Evolutionary conservation across 768 basidiomycete species (phyloP).

Genomic region (Boletus reticuloceps): DNA sequence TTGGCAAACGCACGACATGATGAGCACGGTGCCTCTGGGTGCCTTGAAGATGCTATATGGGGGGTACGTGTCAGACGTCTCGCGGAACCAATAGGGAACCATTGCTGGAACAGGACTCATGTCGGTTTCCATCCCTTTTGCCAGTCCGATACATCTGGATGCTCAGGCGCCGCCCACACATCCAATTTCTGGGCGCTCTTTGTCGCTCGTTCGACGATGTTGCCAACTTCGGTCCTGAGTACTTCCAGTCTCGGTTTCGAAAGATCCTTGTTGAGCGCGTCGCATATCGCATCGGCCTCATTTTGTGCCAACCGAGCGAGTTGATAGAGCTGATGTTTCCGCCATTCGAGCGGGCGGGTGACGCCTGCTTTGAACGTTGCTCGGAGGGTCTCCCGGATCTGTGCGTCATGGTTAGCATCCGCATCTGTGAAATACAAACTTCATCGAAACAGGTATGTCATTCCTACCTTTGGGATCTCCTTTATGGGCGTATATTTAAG

Average conservation of each 20-base stretch:
- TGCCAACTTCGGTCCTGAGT: conserved; percentile 43
- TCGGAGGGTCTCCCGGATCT: conserved; percentile 39
- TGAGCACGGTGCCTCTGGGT: conserved; percentile 60
- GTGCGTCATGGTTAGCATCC: neutral
- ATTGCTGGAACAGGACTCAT: conserved; percentile 11
- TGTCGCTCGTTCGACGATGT: conserved; percentile 41
- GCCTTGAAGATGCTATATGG: conserved; percentile 40
- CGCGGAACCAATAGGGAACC: no score
- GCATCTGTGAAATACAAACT: no score
- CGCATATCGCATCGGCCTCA: conserved; percentile 51
- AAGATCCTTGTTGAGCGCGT: conserved; percentile 45
- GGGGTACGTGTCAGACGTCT: neutral
- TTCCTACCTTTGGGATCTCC: conserved; percentile 25
- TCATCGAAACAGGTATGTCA: neutral
- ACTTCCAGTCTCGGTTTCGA: conserved; percentile 41
- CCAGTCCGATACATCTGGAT: conserved; percentile 36
- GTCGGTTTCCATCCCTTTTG: conserved; percentile 53
- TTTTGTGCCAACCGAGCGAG: conserved; percentile 61
- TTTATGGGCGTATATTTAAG: conserved; percentile 17
- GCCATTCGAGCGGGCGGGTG: conserved; percentile 54
- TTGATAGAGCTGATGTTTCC: conserved; percentile 62
- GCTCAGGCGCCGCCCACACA: conserved; percentile 52
- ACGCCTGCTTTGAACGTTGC: conserved; percentile 50
- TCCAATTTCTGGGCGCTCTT: conserved; percentile 49
- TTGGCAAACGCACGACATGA: conserved; percentile 53